Evolutionary conservation across 352 stramenopile genomes (phyloP).

Genomic region (Phytopythium montanum): DNA sequence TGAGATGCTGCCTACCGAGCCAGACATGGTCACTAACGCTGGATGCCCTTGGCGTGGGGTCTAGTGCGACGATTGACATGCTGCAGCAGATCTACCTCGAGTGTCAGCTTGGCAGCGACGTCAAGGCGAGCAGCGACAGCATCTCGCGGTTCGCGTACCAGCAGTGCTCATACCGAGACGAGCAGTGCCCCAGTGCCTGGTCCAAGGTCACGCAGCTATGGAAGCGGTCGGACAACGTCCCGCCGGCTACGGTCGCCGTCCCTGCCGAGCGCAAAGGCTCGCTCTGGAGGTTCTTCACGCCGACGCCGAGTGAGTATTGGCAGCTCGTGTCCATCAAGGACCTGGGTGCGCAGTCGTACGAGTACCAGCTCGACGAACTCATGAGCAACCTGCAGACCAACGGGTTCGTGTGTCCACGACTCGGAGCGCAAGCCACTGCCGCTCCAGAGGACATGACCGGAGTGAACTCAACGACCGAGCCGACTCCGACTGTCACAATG

Average conservation of each 20-base stretch:
- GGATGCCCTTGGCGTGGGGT: neutral
- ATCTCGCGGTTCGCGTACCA: conserved; percentile 34
- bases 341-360: conserved; percentile 21
- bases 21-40: neutral
- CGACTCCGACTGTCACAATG: neutral
- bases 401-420: conserved; percentile 24
- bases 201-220: conserved; percentile 29
- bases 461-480: neutral
- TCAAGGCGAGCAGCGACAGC: conserved; percentile 21
- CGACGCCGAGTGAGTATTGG: conserved; percentile 19
- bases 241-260: conserved; percentile 8
- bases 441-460: neutral
- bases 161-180: conserved; percentile 19
- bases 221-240: conserved; percentile 17
- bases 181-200: conserved; percentile 14
- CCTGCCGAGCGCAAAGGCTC: conserved; percentile 17
- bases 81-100: conserved; percentile 37
- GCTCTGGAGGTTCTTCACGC: conserved; percentile 20
- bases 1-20: neutral
- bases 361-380: conserved; percentile 25
- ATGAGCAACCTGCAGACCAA: conserved; percentile 22
- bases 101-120: conserved; percentile 32
- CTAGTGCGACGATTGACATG: conserved; percentile 35
- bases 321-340: conserved; percentile 24
- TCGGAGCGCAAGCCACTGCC: neutral